These are phyloP conservation scores for Psilocybe sp. DNA, from an alignment of 768 basidiomycete species.

Conservation along the genomic window DNA sequence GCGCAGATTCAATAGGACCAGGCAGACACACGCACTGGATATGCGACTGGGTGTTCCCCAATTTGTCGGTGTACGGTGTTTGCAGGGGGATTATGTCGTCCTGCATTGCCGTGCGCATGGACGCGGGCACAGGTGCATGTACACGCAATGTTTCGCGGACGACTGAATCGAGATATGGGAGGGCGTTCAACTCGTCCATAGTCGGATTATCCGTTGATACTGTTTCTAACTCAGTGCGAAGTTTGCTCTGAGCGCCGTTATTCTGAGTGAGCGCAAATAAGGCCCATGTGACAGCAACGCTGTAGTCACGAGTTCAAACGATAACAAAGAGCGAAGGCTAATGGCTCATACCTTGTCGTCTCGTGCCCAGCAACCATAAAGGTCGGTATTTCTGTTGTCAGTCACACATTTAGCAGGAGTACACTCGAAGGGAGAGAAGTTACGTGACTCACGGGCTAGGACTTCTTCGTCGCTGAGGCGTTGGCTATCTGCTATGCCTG, in stretches of 20 bases:
- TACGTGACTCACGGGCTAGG: constrained; percentile 34
- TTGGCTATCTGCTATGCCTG: constrained; percentile 49
- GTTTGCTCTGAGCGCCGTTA: constrained; percentile 45
- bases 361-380: constrained; percentile 55
- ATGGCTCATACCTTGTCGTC: constrained; percentile 37
- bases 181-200: constrained; percentile 63
- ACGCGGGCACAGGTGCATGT: constrained; percentile 47
- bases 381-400: constrained; percentile 46
- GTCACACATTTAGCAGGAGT: background rate
- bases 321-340: background rate
- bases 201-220: constrained; percentile 54
- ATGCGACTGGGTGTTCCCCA: constrained; percentile 35
- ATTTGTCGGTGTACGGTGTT: constrained; percentile 41
- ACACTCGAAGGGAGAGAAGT: background rate
- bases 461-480: constrained; percentile 58
- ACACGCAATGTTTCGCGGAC: constrained; percentile 58
- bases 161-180: constrained; percentile 67
- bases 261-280: constrained; percentile 52
- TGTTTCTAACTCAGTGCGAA: constrained; percentile 53
- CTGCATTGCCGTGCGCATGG: constrained; percentile 39
- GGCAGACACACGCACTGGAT: constrained; percentile 29
- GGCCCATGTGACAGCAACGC: constrained; percentile 53
- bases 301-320: constrained; percentile 4
- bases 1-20: background rate
- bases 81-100: constrained; percentile 53